Base-by-base conservation (phyloP, 1,284 basidiomycete genomes). In the Cryptococcus sp. region DNA sequence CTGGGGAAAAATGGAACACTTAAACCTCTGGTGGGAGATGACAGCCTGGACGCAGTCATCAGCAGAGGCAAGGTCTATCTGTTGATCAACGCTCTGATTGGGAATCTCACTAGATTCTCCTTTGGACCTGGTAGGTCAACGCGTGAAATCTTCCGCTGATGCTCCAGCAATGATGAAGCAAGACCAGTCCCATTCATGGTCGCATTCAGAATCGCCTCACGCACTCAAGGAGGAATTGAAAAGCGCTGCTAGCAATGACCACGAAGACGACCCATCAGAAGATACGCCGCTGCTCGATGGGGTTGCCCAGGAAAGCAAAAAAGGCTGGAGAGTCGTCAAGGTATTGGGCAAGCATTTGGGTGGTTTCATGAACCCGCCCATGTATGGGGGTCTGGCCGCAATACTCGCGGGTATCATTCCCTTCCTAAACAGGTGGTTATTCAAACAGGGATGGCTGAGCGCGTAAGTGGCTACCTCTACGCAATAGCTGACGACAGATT, bases 81-180 rank as follows among this genome's bases (percentile, higher is more conserved):
- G 27, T 56, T 78, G 47, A 72, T 78, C 57, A 75, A 77, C 39
- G 67, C 74, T 2, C 53, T 77, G 41, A 61, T 72, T 11, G 64
- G 66, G 23, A 75, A 77, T 51, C 55, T 75, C 27, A 66, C 68
- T 7, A 59, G 67, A 23, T 71, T 66, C 47, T 54, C 67, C 3
- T 63, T 71, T 27, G 68, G 63, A 7, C 66, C 65, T 23, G 61
- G 65, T 66, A 46, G 53, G 65, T 56, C 15, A 11, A 47, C 41
- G 22, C 25, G 46, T 19, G 41, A 20, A 53, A 53, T n/a, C 47
- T 44, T 42, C 47, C 35, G 39, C 47, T 54, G 15, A 53, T 45
- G 7, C 27, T 23, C 23, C 46, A 64, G 62, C 50, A 38, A 60
- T 66, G 47, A 56, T 68, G 62, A 57, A 65, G 20, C 48, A 55